Conservation (phyloP, 495 filamentous ascomycete species). For the Copromyces sp. region DNA sequence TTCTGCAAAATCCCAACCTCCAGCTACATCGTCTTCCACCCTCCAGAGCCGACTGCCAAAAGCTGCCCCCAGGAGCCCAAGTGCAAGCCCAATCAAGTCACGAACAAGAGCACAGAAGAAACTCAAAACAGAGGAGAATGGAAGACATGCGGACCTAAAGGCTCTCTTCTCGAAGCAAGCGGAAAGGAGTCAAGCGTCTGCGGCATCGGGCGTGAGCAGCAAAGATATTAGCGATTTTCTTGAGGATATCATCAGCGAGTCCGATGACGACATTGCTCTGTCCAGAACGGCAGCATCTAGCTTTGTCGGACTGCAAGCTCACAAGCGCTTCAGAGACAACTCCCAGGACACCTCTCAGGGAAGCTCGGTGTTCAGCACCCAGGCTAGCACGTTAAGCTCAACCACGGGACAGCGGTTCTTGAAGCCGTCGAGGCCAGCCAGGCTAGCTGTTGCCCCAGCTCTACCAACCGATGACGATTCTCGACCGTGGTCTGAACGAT, state of each 20-base stretch:
- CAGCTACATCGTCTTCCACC: constrained; percentile 5
- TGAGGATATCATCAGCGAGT: constrained; percentile 41
- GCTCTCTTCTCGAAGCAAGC: constrained; percentile 45
- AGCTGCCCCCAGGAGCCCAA: constrained; percentile 28
- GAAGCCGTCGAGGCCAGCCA: neutral
- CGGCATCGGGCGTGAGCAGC: neutral
- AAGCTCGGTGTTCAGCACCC: neutral
- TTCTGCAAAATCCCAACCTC: constrained; percentile 6
- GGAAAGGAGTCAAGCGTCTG: constrained; percentile 24
- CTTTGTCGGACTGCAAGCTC: constrained; percentile 33
- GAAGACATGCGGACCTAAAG: constrained; percentile 37
- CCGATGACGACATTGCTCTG: constrained; percentile 36
- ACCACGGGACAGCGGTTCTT: constrained; percentile 32
- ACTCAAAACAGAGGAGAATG: constrained; percentile 29
- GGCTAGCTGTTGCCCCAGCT: constrained; percentile 7
- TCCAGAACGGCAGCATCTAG: constrained; percentile 30
- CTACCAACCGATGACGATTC: constrained; percentile 25
- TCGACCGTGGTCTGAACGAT: constrained; percentile 82
- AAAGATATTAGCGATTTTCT: constrained; percentile 8
- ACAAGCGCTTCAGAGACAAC: constrained; percentile 30
- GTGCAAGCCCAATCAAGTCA: constrained; percentile 40
- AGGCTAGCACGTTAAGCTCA: constrained; percentile 5
- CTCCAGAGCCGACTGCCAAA: constrained; percentile 6
- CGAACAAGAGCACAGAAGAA: constrained; percentile 24
- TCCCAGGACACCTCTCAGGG: neutral